Conservation (phyloP, 176 grass and related monocot species). For the Echinochloa phyllopogon region DNA sequence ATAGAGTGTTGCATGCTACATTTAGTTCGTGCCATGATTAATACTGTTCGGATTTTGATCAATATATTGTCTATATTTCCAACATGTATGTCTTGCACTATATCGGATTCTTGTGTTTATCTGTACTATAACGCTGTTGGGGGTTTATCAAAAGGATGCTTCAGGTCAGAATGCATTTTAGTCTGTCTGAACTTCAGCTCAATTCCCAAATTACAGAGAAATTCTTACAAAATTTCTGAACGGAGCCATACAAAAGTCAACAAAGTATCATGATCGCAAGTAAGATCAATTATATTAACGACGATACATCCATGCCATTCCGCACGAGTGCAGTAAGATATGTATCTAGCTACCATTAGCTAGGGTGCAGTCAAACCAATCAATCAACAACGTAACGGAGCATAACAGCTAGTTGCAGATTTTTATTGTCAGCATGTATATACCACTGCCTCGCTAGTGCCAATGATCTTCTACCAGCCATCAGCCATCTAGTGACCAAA, state of each 20-base stretch:
- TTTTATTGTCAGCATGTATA: neutral
- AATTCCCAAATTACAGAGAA: neutral
- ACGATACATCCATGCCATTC: neutral
- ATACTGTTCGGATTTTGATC: too few species aligned
- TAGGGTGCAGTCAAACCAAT: neutral
- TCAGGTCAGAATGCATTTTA: neutral
- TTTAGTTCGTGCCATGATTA: too few species aligned
- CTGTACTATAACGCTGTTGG: neutral
- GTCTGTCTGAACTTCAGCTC: neutral
- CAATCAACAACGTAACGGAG: neutral
- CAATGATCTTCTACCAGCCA: neutral
- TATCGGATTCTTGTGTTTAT: neutral
- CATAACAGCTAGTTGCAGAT: neutral
- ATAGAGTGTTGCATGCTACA: too few species aligned
- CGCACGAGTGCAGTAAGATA: neutral
- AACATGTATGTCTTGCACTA: neutral
- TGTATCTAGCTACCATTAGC: neutral
- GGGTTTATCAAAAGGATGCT: too few species aligned
- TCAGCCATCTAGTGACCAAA: slow-evolving; percentile 16
- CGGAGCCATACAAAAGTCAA: neutral
- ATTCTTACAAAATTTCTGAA: neutral
- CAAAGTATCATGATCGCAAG: neutral
- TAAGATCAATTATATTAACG: neutral
- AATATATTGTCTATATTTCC: too few species aligned
- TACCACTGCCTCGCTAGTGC: neutral